phyloP scores from a whole-genome alignment of 1,284 basidiomycete genomes.

The Pholiota adiposa region DNA sequence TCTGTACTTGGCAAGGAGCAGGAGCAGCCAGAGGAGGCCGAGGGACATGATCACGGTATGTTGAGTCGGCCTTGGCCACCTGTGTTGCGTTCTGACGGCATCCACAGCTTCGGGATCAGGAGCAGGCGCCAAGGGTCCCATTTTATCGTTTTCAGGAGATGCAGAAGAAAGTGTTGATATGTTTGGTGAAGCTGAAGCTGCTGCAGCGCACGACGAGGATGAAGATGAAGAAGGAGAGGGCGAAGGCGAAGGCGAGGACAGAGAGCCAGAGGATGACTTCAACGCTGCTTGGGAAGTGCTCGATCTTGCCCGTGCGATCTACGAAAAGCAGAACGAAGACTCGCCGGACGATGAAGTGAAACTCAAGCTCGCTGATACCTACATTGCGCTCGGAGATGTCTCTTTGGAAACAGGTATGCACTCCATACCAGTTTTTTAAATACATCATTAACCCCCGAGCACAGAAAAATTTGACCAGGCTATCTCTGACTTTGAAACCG shows the following conservation, averaged over 20 bases:
- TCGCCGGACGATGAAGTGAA: constrained; percentile 61
- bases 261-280: constrained; percentile 89
- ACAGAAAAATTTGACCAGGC: constrained; percentile 94
- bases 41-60: constrained; percentile 50
- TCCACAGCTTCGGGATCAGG: constrained; percentile 26
- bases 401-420: constrained; percentile 82
- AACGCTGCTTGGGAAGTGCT: constrained; percentile 94
- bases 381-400: constrained; percentile 84
- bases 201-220: constrained; percentile 34
- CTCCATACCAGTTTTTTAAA: neutral
- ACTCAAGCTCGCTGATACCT: constrained; percentile 84
- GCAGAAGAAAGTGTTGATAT: constrained; percentile 65
- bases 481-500: constrained; percentile 79
- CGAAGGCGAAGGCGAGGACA: constrained; percentile 64
- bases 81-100: constrained; percentile 1
- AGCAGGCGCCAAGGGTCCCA: constrained; percentile 46
- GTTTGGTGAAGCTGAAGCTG: constrained; percentile 51
- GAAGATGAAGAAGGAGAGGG: constrained; percentile 48
- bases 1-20: constrained; percentile 87
- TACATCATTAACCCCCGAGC: constrained; percentile 1
- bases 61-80: neutral
- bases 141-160: constrained; percentile 79
- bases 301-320: constrained; percentile 85
- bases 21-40: constrained; percentile 50
- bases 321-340: constrained; percentile 64